Base-by-base conservation (phyloP, 2,329 filamentous ascomycete species). In the Grosmannia huntii region DNA sequence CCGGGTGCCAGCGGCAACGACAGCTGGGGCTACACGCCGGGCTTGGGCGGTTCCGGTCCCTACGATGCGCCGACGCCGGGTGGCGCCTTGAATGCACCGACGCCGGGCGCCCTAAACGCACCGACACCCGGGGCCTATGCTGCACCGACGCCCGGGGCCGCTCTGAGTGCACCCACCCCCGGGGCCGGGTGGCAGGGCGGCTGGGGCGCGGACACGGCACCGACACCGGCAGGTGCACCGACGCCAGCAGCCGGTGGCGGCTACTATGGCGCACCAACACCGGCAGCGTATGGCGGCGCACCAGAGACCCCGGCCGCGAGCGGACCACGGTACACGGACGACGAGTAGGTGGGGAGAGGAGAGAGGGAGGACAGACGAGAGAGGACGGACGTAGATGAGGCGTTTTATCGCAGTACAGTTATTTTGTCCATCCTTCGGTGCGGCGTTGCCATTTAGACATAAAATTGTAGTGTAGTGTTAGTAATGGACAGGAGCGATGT, bases 41-140 rank as follows among this genome's bases (percentile, higher is more conserved):
- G 76, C 1, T 70, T 73, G 3, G 75, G 72, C 11, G 75, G 72
- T 11, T 70, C 72, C 9, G 73, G 76, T 1, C 68, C 80, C 0
- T 89, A 87, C 64, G 88, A 92, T 64, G 86, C 85, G 4, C 86
- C 85, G 3, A 87, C 84, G 0, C 84, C 84, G 0, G 83, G 81
- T 21, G 80, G 74, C 9, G 75, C 74, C 14, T 72, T 83, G 7
- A 75, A 80, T 25, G 82, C 82, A 9, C 82, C 83, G 5, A 85
- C 82, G 6, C 82, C 82, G 0, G 82, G 78, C 53, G 80, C 79
- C 0, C 69, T 84, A 66, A 82, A 81, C 64, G 87, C 87, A 4
- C 87, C 87, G 0, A 90, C 87, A 0, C 87, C 86, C 0, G 86
- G 84, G 3, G 84, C 81, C 7, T 82, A 80, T 65, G 77, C 80